phyloP scores from a whole-genome alignment of 2,329 filamentous ascomycete species.

The Fusarium papillatum region DNA sequence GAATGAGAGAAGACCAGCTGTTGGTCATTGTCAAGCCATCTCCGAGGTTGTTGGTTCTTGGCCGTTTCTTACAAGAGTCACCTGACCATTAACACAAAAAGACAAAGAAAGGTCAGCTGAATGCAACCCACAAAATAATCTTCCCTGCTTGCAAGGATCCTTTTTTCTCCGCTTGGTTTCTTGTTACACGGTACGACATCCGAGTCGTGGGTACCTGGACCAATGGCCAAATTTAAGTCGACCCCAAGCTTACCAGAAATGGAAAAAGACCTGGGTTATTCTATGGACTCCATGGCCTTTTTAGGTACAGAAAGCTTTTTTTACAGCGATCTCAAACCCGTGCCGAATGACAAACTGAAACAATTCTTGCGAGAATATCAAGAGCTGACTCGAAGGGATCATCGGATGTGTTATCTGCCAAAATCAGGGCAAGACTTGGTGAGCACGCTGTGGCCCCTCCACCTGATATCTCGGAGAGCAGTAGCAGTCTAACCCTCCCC shows the following conservation, averaged over 20 bases:
- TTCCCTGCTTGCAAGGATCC: too few species aligned
- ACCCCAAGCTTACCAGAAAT: background rate
- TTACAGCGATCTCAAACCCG: conserved; percentile 6
- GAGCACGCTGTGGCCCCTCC: background rate
- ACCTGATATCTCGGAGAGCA: background rate
- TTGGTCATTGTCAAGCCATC: too few species aligned
- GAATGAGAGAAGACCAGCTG: too few species aligned
- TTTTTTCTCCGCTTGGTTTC: too few species aligned
- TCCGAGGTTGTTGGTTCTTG: too few species aligned
- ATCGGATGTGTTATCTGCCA: too few species aligned
- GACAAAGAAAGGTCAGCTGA: too few species aligned
- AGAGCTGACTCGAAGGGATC: background rate
- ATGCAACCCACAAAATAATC: too few species aligned
- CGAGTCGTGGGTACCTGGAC: too few species aligned
- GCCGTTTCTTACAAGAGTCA: too few species aligned
- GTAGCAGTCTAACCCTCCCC: background rate
- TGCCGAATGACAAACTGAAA: background rate
- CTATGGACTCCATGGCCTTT: background rate
- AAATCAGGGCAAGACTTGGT: background rate
- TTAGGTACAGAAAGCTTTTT: background rate
- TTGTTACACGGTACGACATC: too few species aligned
- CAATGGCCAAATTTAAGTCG: background rate
- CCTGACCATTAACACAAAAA: too few species aligned
- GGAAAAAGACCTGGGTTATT: conserved; percentile 6
- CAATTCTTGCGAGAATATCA: background rate